Evolutionary conservation across 345 rosid species (phyloP).

Genomic region (Hibiscus tridactylites): DNA sequence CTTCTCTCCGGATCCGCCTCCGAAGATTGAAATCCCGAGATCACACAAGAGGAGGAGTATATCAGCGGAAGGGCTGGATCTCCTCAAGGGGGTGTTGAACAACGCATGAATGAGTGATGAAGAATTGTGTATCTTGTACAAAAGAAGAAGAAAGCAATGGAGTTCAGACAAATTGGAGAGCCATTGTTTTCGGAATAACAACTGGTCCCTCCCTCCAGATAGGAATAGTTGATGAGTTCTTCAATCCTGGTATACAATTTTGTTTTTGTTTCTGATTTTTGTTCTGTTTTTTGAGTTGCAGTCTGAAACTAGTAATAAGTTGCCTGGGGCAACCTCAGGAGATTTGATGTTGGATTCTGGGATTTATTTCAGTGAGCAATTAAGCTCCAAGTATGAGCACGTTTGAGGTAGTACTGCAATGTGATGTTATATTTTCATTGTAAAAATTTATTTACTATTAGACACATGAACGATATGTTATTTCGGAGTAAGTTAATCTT

Average conservation of each 20-base stretch:
- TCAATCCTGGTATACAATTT: neutral
- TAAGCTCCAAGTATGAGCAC: neutral
- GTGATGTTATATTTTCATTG: neutral
- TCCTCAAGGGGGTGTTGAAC: conserved; percentile 66
- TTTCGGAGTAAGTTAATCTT: no score
- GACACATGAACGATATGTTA: neutral
- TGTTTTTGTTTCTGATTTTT: no score
- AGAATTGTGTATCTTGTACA: neutral
- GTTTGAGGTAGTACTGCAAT: neutral
- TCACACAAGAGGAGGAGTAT: no score
- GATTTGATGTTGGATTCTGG: neutral
- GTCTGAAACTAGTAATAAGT: neutral
- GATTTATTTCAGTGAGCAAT: neutral
- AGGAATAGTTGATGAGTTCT: conserved; percentile 1
- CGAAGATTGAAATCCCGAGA: no score
- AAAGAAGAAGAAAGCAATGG: neutral
- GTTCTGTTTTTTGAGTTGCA: neutral
- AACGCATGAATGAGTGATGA: conserved; percentile 16
- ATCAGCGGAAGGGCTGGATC: conserved; percentile 30
- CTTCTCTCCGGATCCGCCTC: no score
- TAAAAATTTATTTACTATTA: neutral
- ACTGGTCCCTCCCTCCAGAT: neutral
- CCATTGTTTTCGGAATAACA: neutral
- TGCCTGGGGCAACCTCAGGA: neutral
- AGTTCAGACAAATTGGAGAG: neutral